Conservation (phyloP, 2,329 filamentous ascomycete species). For the Epichloe bromicola region DNA sequence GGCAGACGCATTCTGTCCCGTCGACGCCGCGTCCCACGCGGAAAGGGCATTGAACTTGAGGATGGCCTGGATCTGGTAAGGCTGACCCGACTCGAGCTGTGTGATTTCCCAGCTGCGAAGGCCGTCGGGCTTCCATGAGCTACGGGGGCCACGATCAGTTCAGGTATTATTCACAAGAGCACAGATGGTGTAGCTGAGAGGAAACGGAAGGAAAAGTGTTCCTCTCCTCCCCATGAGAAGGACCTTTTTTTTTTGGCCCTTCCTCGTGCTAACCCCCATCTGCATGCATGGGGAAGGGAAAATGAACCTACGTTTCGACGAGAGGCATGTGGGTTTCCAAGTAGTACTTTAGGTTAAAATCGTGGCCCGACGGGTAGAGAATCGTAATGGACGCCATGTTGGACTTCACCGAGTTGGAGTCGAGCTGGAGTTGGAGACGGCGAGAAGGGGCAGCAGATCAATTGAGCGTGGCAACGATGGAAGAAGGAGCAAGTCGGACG, state of each 20-base stretch:
- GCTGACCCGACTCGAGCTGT: slow-evolving; percentile 8
- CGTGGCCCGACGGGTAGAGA: slow-evolving; percentile 14
- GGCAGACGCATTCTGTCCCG: not conserved
- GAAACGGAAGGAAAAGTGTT: too few relatives aligned
- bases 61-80: slow-evolving; percentile 13
- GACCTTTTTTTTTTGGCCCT: too few relatives aligned
- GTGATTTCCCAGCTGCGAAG: slow-evolving; percentile 12
- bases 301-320: slow-evolving; percentile 10
- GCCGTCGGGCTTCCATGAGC: slow-evolving; percentile 10
- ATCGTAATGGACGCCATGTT: slow-evolving; percentile 13
- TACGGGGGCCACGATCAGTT: not conserved
- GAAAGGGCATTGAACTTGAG: slow-evolving; percentile 13
- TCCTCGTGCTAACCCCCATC: too few relatives aligned
- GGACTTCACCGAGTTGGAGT: not conserved
- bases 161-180: not conserved
- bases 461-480: too few relatives aligned
- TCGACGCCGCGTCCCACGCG: slow-evolving; percentile 8
- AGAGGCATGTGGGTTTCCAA: slow-evolving; percentile 16
- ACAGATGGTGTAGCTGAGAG: not conserved
- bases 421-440: too few relatives aligned
- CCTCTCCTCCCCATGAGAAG: too few relatives aligned
- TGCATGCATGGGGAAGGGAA: too few relatives aligned
- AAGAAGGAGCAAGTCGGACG: too few relatives aligned
- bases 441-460: too few relatives aligned
- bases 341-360: slow-evolving; percentile 16